Evolutionary conservation across 106 monocot species (phyloP), one percentile per base, ranked within the genome.

Genomic region (Dendrobium huoshanense): DNA sequence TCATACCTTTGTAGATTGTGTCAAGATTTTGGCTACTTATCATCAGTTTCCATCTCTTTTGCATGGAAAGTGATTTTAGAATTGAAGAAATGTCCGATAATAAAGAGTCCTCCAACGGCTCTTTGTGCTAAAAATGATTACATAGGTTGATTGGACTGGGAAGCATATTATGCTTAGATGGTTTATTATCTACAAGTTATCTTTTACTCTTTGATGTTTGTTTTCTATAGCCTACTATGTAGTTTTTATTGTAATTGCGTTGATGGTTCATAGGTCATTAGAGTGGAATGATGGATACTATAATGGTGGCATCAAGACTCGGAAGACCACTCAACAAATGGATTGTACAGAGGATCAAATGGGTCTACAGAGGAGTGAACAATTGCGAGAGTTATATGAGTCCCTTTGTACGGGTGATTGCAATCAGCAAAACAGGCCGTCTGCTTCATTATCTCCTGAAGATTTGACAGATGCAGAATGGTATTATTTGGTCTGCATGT

Each of bases 401-500:
- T 92, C 91, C 73, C 96, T 96, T 79, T 92, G 87, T 10, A 80
- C 88, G 9, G 96, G 88, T 20, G 96, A 92, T 33, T 79, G 75
- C 82, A 89, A 86, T 87, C 91, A 82, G 72, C 88, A 83, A 18
- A 83, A 61, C 41, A 92, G 96, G 80, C 96, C 94, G 41, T 89
- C 88, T 49, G 87, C 87, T 73, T 92, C 94, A 61, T 83, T 96
- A 54, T 94, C 88, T 80, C 96, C 94, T 55, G 96, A 96, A 80
- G 96, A 96, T 86, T 83, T 96, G 24, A 88, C 90, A 20, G 88
- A 94, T 72, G 75, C 85, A 1, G 96, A 94, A 82, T 96, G 94
- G 96, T 96, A 94, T 77, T 96, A 94, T 87, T 79, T 96, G 83
- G 90, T 96, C 64, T 96, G 96, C 87, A 96, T 94, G 96, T 92